phyloP scores from a whole-genome alignment of 2,329 filamentous ascomycete genomes.

The Tolypocladium endophyticum region DNA sequence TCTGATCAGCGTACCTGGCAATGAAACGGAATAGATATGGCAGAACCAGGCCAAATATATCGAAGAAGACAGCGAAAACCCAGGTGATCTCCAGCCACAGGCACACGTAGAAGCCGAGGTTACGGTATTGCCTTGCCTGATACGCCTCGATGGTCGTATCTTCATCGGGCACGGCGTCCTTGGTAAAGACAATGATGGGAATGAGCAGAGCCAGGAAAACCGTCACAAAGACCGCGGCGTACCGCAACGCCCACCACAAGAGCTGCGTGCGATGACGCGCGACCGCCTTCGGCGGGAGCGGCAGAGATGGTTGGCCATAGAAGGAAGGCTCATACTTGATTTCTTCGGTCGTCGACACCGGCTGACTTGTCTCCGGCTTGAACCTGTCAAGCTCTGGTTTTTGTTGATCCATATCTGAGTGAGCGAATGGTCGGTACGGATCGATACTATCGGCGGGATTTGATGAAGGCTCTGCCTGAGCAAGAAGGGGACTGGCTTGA shows the following conservation, averaged over 20 bases:
- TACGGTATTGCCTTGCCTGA: neutral
- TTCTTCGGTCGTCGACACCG: neutral
- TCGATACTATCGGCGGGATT: neutral
- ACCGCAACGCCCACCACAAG: neutral
- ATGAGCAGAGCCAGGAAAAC: neutral
- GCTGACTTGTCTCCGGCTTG: neutral
- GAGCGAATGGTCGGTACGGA: neutral
- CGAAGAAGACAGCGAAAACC: neutral
- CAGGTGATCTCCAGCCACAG: neutral
- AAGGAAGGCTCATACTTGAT: neutral
- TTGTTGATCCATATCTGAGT: neutral
- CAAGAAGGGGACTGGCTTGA: neutral
- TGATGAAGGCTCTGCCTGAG: neutral
- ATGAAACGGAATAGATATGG: neutral
- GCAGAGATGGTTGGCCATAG: neutral
- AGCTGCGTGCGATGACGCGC: neutral
- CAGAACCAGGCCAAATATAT: neutral
- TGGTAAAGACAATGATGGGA: neutral
- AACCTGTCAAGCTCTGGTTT: neutral
- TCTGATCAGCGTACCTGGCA: neutral
- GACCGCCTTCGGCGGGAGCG: neutral
- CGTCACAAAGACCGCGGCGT: neutral
- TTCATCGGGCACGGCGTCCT: neutral
- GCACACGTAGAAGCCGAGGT: neutral
- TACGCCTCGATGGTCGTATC: neutral